phyloP scores from a whole-genome alignment of 352 stramenopile genomes.

The Halophytophthora polymorphica region DNA sequence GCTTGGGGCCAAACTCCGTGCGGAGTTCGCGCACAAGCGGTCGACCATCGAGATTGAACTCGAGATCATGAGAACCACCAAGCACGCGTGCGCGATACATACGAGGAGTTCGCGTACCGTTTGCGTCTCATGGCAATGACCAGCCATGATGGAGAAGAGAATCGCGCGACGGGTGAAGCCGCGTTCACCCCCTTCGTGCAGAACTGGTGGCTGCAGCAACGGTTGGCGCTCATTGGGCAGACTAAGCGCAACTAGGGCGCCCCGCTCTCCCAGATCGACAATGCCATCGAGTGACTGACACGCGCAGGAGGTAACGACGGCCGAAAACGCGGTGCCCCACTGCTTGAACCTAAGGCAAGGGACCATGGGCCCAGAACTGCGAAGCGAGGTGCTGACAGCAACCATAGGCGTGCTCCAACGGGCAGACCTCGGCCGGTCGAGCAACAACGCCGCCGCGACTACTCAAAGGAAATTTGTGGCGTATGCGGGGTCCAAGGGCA shows the following conservation, averaged over 20 bases:
- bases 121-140: not conserved
- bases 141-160: not conserved
- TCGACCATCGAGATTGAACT: not conserved
- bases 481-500: not conserved
- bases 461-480: not conserved
- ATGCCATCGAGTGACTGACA: not conserved
- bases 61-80: not conserved
- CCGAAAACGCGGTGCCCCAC: not conserved
- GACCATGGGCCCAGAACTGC: not conserved
- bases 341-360: not conserved
- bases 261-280: not conserved
- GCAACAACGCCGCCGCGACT: not conserved
- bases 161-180: not conserved
- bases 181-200: not conserved
- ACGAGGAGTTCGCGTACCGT: not conserved
- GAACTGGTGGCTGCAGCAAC: not conserved
- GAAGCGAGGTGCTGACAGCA: not conserved
- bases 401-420: not conserved
- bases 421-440: not conserved
- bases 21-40: not conserved
- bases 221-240: not conserved
- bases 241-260: not conserved
- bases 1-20: not conserved
- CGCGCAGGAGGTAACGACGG: not conserved
- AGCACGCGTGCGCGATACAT: not conserved